A percentile compares a stretch with the other conserved stretches of the same genome.
These are phyloP conservation scores for Strigomonas culicis DNA, from an alignment of 208 protist species.

Conservation along the genomic window DNA sequence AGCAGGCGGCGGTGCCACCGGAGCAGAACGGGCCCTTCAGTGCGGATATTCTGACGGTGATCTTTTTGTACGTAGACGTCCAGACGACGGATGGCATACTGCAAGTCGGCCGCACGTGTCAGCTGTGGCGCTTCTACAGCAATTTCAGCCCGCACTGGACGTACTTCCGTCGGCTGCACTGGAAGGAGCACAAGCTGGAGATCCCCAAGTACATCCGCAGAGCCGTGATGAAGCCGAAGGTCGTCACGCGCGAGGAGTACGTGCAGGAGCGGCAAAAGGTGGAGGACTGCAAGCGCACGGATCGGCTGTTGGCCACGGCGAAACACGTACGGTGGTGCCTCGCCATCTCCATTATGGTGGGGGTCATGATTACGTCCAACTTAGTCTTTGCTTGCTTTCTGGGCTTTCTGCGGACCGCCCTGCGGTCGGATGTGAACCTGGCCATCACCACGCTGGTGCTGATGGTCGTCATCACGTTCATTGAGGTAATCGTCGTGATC, in stretches of 20 bases:
- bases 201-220: slow-evolving; percentile 59
- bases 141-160: slow-evolving; percentile 86
- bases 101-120: slow-evolving; percentile 51
- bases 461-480: slow-evolving; percentile 44
- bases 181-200: slow-evolving; percentile 38
- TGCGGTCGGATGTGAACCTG: slow-evolving; percentile 50
- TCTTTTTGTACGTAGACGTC: slow-evolving; percentile 65
- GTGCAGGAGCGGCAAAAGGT: slow-evolving; percentile 54
- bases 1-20: slow-evolving; percentile 22
- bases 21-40: slow-evolving; percentile 64
- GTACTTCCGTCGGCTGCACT: slow-evolving; percentile 56
- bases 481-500: slow-evolving; percentile 73
- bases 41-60: slow-evolving; percentile 63
- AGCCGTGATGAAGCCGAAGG: slow-evolving; percentile 66
- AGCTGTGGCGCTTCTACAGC: slow-evolving; percentile 76
- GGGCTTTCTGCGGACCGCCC: slow-evolving; percentile 54
- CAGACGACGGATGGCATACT: slow-evolving; percentile 52
- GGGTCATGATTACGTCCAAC: slow-evolving; percentile 51
- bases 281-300: slow-evolving; percentile 47
- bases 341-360: slow-evolving; percentile 61
- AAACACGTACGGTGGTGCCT: slow-evolving; percentile 71
- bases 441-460: slow-evolving; percentile 58
- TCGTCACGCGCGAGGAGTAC: slow-evolving; percentile 79
- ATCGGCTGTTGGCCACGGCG: slow-evolving; percentile 42
- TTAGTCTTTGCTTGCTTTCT: slow-evolving; percentile 76